Evolutionary conservation across 305 asterid genomes (phyloP), one percentile per base, ranked within the genome.

Genomic region (Fraxinus latifolia): DNA sequence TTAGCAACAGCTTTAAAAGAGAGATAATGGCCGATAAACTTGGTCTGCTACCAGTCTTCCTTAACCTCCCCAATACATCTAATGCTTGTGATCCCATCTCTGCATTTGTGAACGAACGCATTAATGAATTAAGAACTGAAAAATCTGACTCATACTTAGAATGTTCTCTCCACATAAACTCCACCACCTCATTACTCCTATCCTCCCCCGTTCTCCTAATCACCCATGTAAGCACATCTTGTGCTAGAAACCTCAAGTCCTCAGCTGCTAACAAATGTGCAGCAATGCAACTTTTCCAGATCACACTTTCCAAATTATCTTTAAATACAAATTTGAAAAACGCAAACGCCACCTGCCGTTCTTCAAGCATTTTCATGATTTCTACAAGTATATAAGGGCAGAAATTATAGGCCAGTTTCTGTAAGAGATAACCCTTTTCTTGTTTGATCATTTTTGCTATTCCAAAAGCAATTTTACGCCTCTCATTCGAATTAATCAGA

Each of bases 31-130:
- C 93, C 6, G 99, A 94, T 60, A 55, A 65, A 77, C 91, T 90
- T 34, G 98, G 99, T 85, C 84, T 31, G 76, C 86, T 34, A 36
- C 97, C 97, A 80, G 85, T 88, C 84, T 88, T 89, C 79, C 95
- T 91, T 90, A 95, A 91, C 85, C 89, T 90, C 60, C 80, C 81
- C 87, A 89, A 83, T 85, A 94, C 90, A 86, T 92, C 94, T 86
- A 92, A 53, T 33, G 98, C 98, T 81, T 82, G 85, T 33, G 84
- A 76, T 82, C 87, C 76, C 95, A 94, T 92, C 84, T 85, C 94
- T 2, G 90, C 94, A 39, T 90, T 88, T 53, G 96, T 80, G 86
- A 94, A 96, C 2, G 97, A 89, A 75, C 97, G 90, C 98, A 94
- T 91, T 39, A 96, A 87, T 1, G 98, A 80, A 90, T 94, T 93